Evolutionary conservation across 306 rosid species (phyloP).

Genomic region (Calophaca sinica): DNA sequence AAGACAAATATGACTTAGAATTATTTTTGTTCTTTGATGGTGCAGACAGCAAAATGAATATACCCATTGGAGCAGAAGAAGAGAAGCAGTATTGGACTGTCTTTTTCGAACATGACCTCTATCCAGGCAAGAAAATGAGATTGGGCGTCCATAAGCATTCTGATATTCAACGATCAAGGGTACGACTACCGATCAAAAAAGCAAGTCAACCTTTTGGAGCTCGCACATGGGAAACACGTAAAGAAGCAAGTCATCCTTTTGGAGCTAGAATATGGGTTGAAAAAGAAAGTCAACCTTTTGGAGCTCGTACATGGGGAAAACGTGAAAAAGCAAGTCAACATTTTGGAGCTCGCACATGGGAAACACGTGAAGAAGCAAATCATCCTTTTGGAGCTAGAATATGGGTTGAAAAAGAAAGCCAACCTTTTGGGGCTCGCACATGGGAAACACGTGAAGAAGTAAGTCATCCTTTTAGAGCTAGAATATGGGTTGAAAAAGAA

Average conservation of each 20-base stretch:
- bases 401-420: background rate
- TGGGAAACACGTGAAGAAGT: background rate
- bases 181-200: background rate
- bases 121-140: background rate
- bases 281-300: background rate
- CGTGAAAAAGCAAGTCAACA: background rate
- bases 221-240: background rate
- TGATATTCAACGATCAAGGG: background rate
- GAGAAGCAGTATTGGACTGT: conserved; percentile 37
- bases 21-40: background rate
- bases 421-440: background rate
- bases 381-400: background rate
- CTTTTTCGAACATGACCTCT: conserved; percentile 30
- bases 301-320: background rate
- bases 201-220: conserved; percentile 19
- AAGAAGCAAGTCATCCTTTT: conserved; percentile 11
- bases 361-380: too few species aligned
- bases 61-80: conserved; percentile 4
- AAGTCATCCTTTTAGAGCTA: conserved; percentile 18
- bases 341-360: too few species aligned
- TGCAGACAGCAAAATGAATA: background rate
- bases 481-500: background rate
- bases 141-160: background rate
- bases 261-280: background rate
- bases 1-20: background rate